Base-by-base conservation (phyloP, 345 rosid genomes). In the Crucihimalaya himalaica region DNA sequence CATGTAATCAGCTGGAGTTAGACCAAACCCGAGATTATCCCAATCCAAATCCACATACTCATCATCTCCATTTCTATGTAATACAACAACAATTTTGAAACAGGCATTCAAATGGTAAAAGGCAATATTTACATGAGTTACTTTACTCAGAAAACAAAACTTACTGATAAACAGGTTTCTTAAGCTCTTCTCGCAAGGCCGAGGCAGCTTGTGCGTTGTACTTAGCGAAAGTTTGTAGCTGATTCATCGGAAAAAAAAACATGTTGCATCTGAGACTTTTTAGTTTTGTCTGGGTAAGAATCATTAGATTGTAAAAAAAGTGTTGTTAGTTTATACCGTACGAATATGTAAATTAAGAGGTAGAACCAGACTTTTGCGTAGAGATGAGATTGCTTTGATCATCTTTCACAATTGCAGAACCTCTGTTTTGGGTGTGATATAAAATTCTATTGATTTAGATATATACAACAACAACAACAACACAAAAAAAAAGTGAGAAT, bases 21-120 rank as follows among this genome's bases (percentile, higher is more conserved):
- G 52, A 47, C 88, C 78, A 53, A 93, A 93, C 52, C 98, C 94
- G 13, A 91, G 91, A 54, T 83, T 88, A 58, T 91, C 96, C 96
- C 96, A 93, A 31, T 91, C 96, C 81, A 89, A 63, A 47, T 87
- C 88, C 32, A 84, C 96, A 68, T 84, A 85, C 66, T 84, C 91
- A 71, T 86, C 87, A 11, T 80, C 84, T 15, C 84, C 68, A 16
- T 8, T 52, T 6, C 48, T 72, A 60, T 65, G 32, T 15, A 28
- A 71, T 56, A 54, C 72, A 13, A 63, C 45, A 46, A 45, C 8
- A 21, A 48, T 5, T 46, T 19, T 14, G 43, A 63, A 61, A 46
- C 63, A 77, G 32, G 58, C 48, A 18, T 59, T 35, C 14, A 0
- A 60, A 19, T 25, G 48, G 50, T 45, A 18, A 66, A 56, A 37